Evolutionary conservation across 1,139 yeast species (phyloP).

Genomic region (Geotrichum fermentans): DNA sequence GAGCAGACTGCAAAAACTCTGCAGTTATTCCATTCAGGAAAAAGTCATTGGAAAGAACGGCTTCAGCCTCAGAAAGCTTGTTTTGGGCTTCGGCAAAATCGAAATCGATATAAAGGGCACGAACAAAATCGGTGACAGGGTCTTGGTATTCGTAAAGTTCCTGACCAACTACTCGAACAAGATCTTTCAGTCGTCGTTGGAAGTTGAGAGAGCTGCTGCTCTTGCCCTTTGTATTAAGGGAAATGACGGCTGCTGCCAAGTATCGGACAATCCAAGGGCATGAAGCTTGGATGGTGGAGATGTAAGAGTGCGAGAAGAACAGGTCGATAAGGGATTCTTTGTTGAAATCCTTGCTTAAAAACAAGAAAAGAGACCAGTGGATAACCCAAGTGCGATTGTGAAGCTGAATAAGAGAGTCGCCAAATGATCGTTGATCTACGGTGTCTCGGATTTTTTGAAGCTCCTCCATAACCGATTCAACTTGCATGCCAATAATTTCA

Average conservation of each 20-base stretch:
- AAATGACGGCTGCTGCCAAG: constrained; percentile 53
- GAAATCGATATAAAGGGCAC: constrained; percentile 51
- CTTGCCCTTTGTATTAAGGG: constrained; percentile 37
- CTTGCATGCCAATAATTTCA: constrained; percentile 49
- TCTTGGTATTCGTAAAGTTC: constrained; percentile 59
- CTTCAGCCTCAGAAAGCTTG: constrained; percentile 45
- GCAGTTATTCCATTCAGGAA: constrained; percentile 46
- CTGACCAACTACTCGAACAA: constrained; percentile 51
- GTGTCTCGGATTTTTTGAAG: constrained; percentile 50
- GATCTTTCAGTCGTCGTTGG: constrained; percentile 52
- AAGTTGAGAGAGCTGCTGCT: constrained; percentile 37
- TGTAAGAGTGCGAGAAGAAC: constrained; percentile 52
- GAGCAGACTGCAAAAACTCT: constrained; percentile 44
- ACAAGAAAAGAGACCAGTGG: constrained; percentile 61
- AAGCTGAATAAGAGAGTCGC: constrained; percentile 52
- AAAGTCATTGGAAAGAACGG: constrained; percentile 49
- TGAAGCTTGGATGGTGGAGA: constrained; percentile 60
- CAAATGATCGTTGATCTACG: constrained; percentile 50
- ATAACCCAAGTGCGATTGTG: constrained; percentile 60
- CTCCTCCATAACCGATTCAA: constrained; percentile 51
- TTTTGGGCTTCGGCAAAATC: constrained; percentile 50
- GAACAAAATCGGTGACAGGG: constrained; percentile 53
- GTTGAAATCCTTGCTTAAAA: constrained; percentile 47
- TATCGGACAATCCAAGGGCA: constrained; percentile 65
- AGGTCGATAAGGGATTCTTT: constrained; percentile 50